Evolutionary conservation across 345 rosid species (phyloP), one percentile per base, ranked within the genome.

Genomic region (Orychophragmus violaceus): DNA sequence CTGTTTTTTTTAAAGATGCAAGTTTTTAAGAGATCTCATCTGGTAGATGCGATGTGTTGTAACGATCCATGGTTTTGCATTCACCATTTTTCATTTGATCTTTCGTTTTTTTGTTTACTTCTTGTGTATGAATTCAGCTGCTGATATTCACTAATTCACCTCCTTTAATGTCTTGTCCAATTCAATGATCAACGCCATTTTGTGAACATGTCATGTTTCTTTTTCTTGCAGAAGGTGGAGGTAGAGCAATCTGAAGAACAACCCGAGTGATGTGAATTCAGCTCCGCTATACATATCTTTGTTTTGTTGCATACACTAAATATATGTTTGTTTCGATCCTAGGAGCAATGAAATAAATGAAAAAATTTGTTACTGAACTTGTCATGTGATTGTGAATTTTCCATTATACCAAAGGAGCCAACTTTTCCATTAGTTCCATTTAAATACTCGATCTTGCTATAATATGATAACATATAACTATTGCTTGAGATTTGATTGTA

Each of bases 201-300:
- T n/a, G n/a, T n/a, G n/a, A n/a, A n/a, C n/a, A n/a, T n/a, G n/a
- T n/a, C n/a, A 0, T 44, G n/a, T 18, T 32, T 62, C 23, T 13
- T 29, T 61, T 21, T 18, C 55, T 60, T 57, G 23, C 60, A 72
- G 76, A 72, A 72, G 27, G 25, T 64, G 53, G 70, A 72, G 29
- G 6, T 45, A 3, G 70, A 72, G 41, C 44, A 72, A 64, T 56
- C 70, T 49, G 70, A 72, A 57, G 76, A 72, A 25, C 18, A 71
- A 46, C 8, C 64, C 2, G 64, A 63, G 46, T 72, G 60, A 72
- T 19, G 33, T 4, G 5, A 44, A 16, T 55, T 17, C 18, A 25
- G 29, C 12, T 32, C 54, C 16, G 23, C 18, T n/a, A n/a, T n/a
- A n/a, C n/a, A n/a, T n/a, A n/a, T n/a, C n/a, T n/a, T n/a, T 35